Evolutionary conservation across 306 rosid genomes (phyloP), one percentile per base, ranked within the genome.

Genomic region (Dalbergia cultrata): DNA sequence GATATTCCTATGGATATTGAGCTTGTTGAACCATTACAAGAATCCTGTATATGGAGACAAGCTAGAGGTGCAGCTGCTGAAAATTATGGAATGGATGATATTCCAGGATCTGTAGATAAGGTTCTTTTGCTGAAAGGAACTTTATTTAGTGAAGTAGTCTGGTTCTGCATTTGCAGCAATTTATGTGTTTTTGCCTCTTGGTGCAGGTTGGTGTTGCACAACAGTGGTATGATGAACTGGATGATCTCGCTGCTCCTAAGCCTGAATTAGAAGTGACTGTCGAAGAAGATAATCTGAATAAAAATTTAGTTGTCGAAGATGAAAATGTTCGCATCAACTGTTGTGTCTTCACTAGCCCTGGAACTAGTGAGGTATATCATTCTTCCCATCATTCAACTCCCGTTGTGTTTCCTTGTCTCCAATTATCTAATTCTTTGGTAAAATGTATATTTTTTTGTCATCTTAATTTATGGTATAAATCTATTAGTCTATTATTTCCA

Each of bases 191-290:
- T 8, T 61, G 41, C 21, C 70, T 35, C 83, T 79, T 70, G 70
- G 63, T 80, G 79, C 83, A 95, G 99, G 91, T 77, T 72, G 94
- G 97, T 13, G 78, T 83, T 82, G 92, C 98, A 49, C 99, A 95
- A 76, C 85, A 88, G 82, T 95, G 97, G 97, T 95, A 91, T 22
- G 92, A 89, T 62, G 97, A 91, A 65, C 83, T 93, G 85, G 99
- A 95, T 72, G 13, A 78, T 78, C 88, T 95, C 19, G 95, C 93
- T 45, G 59, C 87, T 69, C 86, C 90, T 50, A 59, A 78, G 44
- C 76, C 89, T 74, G 90, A 85, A 69, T 37, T 89, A 44, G 95
- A 90, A 74, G 26, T 75, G 60, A 73, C 47, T 75, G 69, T 53
- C 35, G 89, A 83, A 83, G 89, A 85, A 33, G 77, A 81, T 52